Evolutionary conservation across 306 rosid species (phyloP), one percentile per base, ranked within the genome.

Genomic region (Begonia fuchsioides): DNA sequence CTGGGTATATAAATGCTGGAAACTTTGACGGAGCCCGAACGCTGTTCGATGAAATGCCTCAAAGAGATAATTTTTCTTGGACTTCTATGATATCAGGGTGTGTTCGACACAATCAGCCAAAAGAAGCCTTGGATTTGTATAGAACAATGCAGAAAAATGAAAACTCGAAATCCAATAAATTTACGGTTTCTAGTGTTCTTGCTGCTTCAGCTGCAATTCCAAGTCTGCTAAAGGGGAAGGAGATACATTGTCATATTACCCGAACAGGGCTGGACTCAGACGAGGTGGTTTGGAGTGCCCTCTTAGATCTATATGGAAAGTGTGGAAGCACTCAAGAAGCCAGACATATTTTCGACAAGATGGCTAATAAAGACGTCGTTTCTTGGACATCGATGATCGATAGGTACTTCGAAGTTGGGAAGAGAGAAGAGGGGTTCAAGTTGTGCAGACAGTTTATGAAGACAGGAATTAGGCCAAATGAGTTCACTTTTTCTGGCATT

Each of bases 61-160:
- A 59, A 4, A 76, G 80, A 52, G 87, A 83, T 71, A 52, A 62
- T 53, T 79, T 76, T 60, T 79, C 78, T 50, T 83, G 94, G 87
- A 79, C 70, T 0, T 81, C 80, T 5, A 60, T 54, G 32, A 66
- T 76, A 41, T 76, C 87, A 0, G 82, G 87, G 47, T 71, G 66
- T 32, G 82, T 61, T 52, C 59, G 51, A 15, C 67, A 61, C 13
- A 52, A 52, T 14, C 59, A 49, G 49, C 77, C 77, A 7, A 41
- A 38, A 71, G 88, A 79, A 39, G 82, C 82, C 39, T 47, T 74
- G 55, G 68, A 66, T 32, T 79, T 79, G 72, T 79, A 68, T 57
- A 73, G 77, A 50, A 20, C 38, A 59, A 79, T 73, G 82, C 87
- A 68, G 50, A 55, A 38, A 32, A 63, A 35, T 12, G 77, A 67